Base-by-base conservation (phyloP, 441 rosid genomes). In the Pelargonium fulgidum region DNA sequence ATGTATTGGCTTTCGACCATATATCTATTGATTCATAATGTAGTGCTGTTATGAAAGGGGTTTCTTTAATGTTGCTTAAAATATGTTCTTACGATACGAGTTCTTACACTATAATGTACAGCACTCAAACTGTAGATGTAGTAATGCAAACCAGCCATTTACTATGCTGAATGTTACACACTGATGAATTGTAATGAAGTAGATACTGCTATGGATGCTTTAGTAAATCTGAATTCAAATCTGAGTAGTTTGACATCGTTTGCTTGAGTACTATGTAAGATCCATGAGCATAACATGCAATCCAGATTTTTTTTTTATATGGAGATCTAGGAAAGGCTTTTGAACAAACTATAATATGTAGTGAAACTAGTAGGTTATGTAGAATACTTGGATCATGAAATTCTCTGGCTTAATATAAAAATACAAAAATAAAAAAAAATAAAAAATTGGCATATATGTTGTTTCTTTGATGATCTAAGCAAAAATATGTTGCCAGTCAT, bases 341-440 rank as follows among this genome's bases (percentile, higher is more conserved):
- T 24, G 24, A 1, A 62, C 29, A 12, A 62, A 24, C 39, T 62
- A 26, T 36, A 62, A 13, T 8, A 29, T 24, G 29, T 58, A 58
- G 26, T 58, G 11, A 58, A 58, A 58, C 14, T 2, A 62, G 64
- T 26, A 14, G 64, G 64, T 62, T 62, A 62, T 58, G 2, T 62
- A 62, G 64, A 62, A 62, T 11, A 62, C 39, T 26, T 22, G 33
- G 64, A 59, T 3, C 41, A 36, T 36, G 41, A 36, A 5, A 36
- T 36, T 36, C 7, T 36, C 8, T 36, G 6, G 41, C 41, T 36
- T 29, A 36, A 36, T 36, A 36, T 22, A 22, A 22, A 22, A 22
- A 22, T 22, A 22, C 24, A 5, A 36, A 36, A 36, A 4, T 10
- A 24, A 59, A 14, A 62, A 36, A 36, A 36, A 4, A 10, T 12